Evolutionary conservation across 345 rosid genomes (phyloP).

Genomic region (Aquilaria sinensis): DNA sequence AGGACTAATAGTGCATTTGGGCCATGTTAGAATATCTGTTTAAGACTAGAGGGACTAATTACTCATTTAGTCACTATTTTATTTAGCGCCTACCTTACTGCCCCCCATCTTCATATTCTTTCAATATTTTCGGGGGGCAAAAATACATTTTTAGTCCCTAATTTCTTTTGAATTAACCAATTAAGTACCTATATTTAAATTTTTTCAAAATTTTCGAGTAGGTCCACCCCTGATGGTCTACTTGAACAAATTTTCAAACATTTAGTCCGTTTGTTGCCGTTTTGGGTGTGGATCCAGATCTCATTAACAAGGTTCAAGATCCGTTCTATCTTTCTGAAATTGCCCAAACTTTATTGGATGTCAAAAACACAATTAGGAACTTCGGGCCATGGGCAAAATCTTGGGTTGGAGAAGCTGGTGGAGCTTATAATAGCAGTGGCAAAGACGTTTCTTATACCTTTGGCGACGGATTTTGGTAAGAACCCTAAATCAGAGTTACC

Average conservation of each 20-base stretch:
- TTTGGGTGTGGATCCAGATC: constrained; percentile 37
- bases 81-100: too few relatives aligned
- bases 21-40: too few relatives aligned
- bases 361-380: constrained; percentile 10
- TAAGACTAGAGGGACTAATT: too few relatives aligned
- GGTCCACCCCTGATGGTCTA: too few relatives aligned
- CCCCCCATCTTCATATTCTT: too few relatives aligned
- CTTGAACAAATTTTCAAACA: not conserved
- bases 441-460: constrained; percentile 54
- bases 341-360: constrained; percentile 40
- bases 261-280: not conserved
- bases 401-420: constrained; percentile 70
- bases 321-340: constrained; percentile 36
- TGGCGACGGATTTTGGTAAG: constrained; percentile 54
- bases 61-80: too few relatives aligned
- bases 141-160: too few relatives aligned
- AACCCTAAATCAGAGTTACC: not conserved
- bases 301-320: constrained; percentile 45
- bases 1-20: too few relatives aligned
- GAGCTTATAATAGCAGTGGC: constrained; percentile 68
- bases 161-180: too few relatives aligned
- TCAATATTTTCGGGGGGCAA: too few relatives aligned
- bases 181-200: too few relatives aligned
- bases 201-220: too few relatives aligned
- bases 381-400: constrained; percentile 47